phyloP scores from a whole-genome alignment of 352 stramenopile genomes.

The Pythium guiyangense region DNA sequence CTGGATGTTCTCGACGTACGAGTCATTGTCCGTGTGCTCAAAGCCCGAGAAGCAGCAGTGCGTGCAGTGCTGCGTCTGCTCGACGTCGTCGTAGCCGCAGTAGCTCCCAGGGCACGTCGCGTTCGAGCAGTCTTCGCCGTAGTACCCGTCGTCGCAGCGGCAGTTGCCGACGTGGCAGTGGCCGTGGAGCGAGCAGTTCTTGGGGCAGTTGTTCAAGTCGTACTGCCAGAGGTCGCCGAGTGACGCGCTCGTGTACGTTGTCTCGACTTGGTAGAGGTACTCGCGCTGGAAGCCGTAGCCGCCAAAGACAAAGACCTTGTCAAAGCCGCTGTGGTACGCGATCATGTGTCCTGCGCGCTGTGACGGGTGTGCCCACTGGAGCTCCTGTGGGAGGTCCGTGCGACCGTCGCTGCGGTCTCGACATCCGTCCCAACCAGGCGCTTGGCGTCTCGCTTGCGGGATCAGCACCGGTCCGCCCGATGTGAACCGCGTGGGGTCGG shows the following conservation, averaged over 20 bases:
- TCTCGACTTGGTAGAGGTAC: conserved; percentile 50
- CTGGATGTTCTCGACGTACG: conserved; percentile 87
- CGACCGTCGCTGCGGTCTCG: conserved; percentile 78
- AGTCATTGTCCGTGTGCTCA: conserved; percentile 83
- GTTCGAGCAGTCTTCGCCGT: conserved; percentile 96
- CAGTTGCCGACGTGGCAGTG: conserved; percentile 91
- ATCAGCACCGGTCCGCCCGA: conserved; percentile 71
- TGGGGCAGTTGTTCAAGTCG: conserved; percentile 85
- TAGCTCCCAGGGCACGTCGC: conserved; percentile 91
- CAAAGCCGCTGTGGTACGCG: conserved; percentile 67
- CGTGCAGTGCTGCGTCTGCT: conserved; percentile 81
- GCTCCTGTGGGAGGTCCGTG: conserved; percentile 40
- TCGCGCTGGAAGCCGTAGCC: conserved; percentile 76
- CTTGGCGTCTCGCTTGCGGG: conserved; percentile 83
- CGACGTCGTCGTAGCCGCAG: conserved; percentile 89
- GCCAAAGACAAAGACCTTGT: conserved; percentile 88
- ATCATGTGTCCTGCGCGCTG: conserved; percentile 83
- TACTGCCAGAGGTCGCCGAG: conserved; percentile 91
- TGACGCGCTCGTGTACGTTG: conserved; percentile 49
- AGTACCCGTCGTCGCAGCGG: conserved; percentile 93
- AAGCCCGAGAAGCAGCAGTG: conserved; percentile 93
- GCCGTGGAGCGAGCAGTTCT: conserved; percentile 93
- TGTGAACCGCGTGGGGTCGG: conserved; percentile 87
- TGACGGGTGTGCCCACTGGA: conserved; percentile 85
- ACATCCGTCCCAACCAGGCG: conserved; percentile 95